Conservation (phyloP, 179 eudicot species). For the Beta corolliflora region DNA sequence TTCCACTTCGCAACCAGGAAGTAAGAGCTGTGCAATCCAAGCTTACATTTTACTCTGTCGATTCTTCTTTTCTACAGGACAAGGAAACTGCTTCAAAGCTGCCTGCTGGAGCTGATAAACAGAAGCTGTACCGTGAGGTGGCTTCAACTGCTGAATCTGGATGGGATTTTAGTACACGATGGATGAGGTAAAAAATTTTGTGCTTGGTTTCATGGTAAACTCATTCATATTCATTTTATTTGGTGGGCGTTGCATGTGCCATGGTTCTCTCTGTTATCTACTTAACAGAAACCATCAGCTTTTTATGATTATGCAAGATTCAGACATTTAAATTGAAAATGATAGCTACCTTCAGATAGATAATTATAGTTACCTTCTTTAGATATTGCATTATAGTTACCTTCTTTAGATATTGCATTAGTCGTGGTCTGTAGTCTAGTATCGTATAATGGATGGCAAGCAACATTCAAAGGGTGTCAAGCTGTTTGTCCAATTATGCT, state of each 20-base stretch:
- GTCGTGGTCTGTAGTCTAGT: neutral
- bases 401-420: too few relatives aligned
- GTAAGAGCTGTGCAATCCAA: neutral
- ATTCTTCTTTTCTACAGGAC: constrained; percentile 47
- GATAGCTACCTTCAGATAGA: too few relatives aligned
- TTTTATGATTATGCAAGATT: neutral
- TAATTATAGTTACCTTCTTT: neutral
- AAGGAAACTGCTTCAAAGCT: constrained; percentile 60
- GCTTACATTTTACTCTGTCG: neutral
- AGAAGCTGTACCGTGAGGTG: constrained; percentile 67
- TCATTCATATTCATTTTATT: neutral
- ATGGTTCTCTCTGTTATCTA: constrained; percentile 1
- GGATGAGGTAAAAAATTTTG: constrained; percentile 85
- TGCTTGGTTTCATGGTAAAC: neutral
- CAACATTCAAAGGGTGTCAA: neutral
- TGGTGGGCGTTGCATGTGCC: neutral
- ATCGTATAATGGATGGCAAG: neutral
- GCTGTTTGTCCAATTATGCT: too few relatives aligned
- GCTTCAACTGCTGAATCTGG: constrained; percentile 97
- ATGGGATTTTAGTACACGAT: constrained; percentile 96
- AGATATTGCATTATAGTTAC: neutral
- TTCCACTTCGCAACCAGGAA: constrained; percentile 5
- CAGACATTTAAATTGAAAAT: neutral
- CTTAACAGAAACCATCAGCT: neutral
- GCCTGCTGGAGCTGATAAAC: constrained; percentile 41